These are phyloP conservation scores for Colletotrichum nymphaeae DNA, from an alignment of 2,329 filamentous ascomycete genomes.

Conservation along the genomic window DNA sequence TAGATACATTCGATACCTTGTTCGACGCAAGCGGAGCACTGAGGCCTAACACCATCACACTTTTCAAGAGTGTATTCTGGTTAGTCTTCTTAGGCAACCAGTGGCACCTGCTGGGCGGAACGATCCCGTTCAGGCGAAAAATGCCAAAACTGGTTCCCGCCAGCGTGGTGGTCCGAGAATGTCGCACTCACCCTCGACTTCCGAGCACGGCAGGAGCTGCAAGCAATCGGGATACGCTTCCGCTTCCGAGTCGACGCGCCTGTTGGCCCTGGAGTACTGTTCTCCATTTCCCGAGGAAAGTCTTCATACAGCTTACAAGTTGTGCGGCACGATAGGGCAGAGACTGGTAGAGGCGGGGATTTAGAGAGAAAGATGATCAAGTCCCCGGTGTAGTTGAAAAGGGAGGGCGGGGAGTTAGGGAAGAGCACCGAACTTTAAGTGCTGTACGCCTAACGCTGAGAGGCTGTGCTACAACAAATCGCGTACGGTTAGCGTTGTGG, in stretches of 20 bases:
- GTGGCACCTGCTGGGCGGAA: not conserved
- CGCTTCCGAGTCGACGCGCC: slow-evolving; percentile 24
- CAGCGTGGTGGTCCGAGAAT: no score
- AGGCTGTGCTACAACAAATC: not conserved
- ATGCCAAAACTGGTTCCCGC: not conserved
- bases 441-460: not conserved
- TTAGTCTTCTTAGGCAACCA: not conserved
- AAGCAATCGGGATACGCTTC: slow-evolving; percentile 39
- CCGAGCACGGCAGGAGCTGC: slow-evolving; percentile 38
- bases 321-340: not conserved
- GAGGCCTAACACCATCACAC: slow-evolving; percentile 39
- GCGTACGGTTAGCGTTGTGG: not conserved
- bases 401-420: slow-evolving; percentile 28
- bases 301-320: not conserved
- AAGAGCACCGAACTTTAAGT: not conserved
- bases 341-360: slow-evolving; percentile 21
- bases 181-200: slow-evolving; percentile 38
- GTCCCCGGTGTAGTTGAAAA: not conserved
- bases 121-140: not conserved
- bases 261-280: slow-evolving; percentile 3
- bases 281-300: slow-evolving; percentile 17
- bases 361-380: slow-evolving; percentile 20
- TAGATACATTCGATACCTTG: slow-evolving; percentile 39
- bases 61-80: not conserved
- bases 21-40: slow-evolving; percentile 37